phyloP scores from a whole-genome alignment of 1,284 basidiomycete genomes.

The Puccinia hordei region DNA sequence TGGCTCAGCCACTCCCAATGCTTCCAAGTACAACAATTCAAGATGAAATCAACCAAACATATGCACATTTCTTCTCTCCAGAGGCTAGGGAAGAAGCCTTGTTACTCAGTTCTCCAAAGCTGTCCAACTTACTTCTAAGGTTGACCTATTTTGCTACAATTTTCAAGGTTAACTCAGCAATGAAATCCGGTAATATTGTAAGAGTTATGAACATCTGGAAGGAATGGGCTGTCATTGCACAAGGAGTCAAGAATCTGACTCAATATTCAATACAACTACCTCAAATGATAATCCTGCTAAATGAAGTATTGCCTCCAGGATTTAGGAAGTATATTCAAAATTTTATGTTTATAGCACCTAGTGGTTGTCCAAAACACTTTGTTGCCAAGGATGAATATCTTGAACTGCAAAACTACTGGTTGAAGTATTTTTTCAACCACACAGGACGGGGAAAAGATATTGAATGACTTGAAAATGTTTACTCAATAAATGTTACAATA shows the following conservation, averaged over 20 bases:
- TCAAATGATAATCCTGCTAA: neutral
- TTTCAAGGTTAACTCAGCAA: neutral
- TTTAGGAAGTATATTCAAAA: neutral
- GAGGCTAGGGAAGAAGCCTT: neutral
- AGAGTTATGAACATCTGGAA: constrained; percentile 18
- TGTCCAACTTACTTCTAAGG: neutral
- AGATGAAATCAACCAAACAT: too few relatives aligned
- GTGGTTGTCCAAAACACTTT: neutral
- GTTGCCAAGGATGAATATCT: constrained; percentile 17
- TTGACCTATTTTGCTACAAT: constrained; percentile 2
- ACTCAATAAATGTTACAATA: constrained; percentile 18
- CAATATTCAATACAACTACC: constrained; percentile 6
- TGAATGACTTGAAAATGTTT: neutral
- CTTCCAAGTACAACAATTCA: neutral
- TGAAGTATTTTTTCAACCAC: constrained; percentile 36
- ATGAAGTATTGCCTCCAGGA: neutral
- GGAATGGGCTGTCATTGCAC: neutral
- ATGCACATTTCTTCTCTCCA: neutral
- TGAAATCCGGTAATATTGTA: constrained; percentile 17
- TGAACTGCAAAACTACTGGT: constrained; percentile 24
- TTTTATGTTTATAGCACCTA: constrained; percentile 2
- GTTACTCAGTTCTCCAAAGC: neutral
- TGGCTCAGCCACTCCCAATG: too few relatives aligned
- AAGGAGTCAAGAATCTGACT: neutral
- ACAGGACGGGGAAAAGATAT: constrained; percentile 14